Conservation (phyloP, 2,329 filamentous ascomycete species). For the Epichloe glyceriae region DNA sequence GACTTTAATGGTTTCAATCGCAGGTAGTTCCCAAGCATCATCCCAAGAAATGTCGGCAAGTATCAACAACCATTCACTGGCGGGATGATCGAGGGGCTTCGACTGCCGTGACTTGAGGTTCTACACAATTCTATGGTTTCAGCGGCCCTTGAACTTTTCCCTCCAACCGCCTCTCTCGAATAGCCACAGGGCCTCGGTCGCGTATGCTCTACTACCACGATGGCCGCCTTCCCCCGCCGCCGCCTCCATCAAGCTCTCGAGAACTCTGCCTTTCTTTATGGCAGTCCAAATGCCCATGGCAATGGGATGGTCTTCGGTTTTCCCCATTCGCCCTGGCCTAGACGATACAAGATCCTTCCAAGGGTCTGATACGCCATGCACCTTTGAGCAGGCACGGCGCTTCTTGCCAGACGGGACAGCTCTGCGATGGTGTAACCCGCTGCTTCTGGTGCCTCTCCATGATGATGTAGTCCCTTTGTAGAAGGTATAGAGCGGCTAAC, state of each 20-base stretch:
- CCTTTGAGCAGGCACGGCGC: slow-evolving; percentile 70
- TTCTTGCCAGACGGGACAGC: slow-evolving; percentile 66
- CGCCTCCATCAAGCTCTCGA: slow-evolving; percentile 67
- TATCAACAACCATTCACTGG: no score
- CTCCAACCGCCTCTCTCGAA: slow-evolving; percentile 61
- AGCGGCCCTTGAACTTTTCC: slow-evolving; percentile 45
- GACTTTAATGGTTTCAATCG: no score
- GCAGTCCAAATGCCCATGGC: slow-evolving; percentile 74
- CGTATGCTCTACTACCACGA: slow-evolving; percentile 69
- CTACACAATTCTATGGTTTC: neutral
- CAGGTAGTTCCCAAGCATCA: no score
- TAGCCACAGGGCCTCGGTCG: slow-evolving; percentile 80
- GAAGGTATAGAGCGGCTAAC: slow-evolving; percentile 62
- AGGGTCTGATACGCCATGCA: slow-evolving; percentile 88
- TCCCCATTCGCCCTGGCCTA: slow-evolving; percentile 62
- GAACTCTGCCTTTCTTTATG: slow-evolving; percentile 60
- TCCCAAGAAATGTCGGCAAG: no score
- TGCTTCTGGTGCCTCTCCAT: slow-evolving; percentile 81
- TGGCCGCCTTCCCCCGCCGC: slow-evolving; percentile 58
- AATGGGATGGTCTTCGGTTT: slow-evolving; percentile 41
- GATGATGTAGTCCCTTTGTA: slow-evolving; percentile 78
- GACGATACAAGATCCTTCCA: slow-evolving; percentile 68
- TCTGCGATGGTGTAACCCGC: slow-evolving; percentile 91
- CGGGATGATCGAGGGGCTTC: no score
- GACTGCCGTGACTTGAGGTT: neutral